Base-by-base conservation (phyloP, 192 early-diverging fungal genomes). In the Linnemannia exigua region DNA sequence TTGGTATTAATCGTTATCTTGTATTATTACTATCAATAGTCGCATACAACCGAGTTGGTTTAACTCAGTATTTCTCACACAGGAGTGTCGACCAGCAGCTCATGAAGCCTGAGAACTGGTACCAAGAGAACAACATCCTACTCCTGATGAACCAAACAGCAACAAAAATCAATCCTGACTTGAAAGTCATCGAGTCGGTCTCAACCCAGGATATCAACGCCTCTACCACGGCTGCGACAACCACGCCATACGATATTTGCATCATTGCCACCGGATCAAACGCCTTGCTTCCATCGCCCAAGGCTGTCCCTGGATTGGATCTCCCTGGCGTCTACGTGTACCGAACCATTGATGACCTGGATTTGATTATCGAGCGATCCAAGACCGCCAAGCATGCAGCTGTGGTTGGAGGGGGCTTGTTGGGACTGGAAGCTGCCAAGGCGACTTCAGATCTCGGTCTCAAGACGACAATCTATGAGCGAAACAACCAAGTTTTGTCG, bases 371-470 rank as follows among this genome's bases (percentile, higher is more conserved):
- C 33, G 71, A 77, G 7, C 90, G 87, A 74, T 72, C 92, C 25
- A 35, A 87, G 44, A 58, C 50, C 12, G 70, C 74, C 20, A 91
- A 81, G 72, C 61, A 79, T 41, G 94, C 92, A n/a, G 90, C 90
- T 31, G 89, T 94, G 33, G 76, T 94, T 54, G 93, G 93, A 31
- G 93, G 93, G 41, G 93, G 93, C n/a, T 79, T 94, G 46, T 87
- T 94, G 36, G 93, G 93, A 15, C 75, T 94, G n/a, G 93, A 94
- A 79, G 93, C 93, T 31, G 93, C 93, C 44, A 92, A 92, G 67
- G 93, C 93, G 36, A 84, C 88, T 35, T 75, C 75, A 37, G 91
- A 95, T 74, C 80, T 95, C 33, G 86, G 88, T 7, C 84, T 90
- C 17, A 68, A 77, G 15, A 89, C 91, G 16, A 90, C 80, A 3